phyloP scores from a whole-genome alignment of 495 filamentous ascomycete genomes.

The Oidiodendron maius region DNA sequence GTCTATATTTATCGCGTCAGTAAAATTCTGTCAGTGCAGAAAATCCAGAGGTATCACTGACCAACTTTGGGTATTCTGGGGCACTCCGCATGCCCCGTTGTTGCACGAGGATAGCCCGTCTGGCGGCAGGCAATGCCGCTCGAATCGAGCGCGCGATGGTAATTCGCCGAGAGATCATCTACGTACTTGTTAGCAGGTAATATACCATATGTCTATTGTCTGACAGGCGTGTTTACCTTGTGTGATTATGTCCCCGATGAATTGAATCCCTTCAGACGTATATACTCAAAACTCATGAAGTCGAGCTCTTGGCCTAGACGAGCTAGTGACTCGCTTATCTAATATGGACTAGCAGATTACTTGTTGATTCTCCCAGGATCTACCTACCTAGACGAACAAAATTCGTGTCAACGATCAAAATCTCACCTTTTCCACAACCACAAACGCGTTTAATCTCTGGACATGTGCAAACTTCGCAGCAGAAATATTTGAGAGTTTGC shows the following conservation, averaged over 20 bases:
- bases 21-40: slow-evolving; percentile 20
- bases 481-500: slow-evolving; percentile 40
- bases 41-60: slow-evolving; percentile 30
- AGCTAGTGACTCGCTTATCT: slow-evolving; percentile 9
- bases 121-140: slow-evolving; percentile 36
- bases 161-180: slow-evolving; percentile 68
- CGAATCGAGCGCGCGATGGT: slow-evolving; percentile 44
- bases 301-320: slow-evolving; percentile 1
- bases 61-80: slow-evolving; percentile 30
- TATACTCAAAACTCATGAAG: slow-evolving; percentile 7
- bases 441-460: slow-evolving; percentile 34
- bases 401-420: slow-evolving; percentile 2
- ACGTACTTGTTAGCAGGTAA: slow-evolving; percentile 1
- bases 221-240: slow-evolving; percentile 7
- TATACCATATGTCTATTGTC: background rate
- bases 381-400: slow-evolving; percentile 1
- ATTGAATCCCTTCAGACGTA: background rate
- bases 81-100: slow-evolving; percentile 33
- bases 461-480: slow-evolving; percentile 59
- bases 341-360: background rate
- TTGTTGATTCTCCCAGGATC: background rate
- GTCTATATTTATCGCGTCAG: slow-evolving; percentile 32
- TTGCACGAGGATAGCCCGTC: slow-evolving; percentile 41
- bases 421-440: slow-evolving; percentile 32
- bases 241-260: background rate